Evolutionary conservation across 441 rosid species (phyloP).

Genomic region (Erodium moschatum): DNA sequence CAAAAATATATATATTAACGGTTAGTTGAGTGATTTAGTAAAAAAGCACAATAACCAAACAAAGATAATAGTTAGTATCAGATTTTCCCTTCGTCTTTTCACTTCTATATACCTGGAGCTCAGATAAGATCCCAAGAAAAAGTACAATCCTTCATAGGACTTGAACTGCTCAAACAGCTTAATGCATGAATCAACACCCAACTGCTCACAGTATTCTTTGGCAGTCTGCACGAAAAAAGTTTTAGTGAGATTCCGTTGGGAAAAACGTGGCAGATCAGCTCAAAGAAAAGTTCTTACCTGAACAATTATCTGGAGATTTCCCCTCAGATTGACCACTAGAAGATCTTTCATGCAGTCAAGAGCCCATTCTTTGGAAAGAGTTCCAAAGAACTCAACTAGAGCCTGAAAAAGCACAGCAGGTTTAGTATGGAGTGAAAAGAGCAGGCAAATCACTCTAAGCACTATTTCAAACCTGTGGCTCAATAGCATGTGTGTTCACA

Average conservation of each 20-base stretch:
- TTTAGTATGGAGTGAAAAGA: neutral
- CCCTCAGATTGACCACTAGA: constrained; percentile 19
- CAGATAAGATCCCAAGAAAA: constrained; percentile 90
- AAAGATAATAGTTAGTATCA: neutral
- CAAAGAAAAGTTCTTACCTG: constrained; percentile 19
- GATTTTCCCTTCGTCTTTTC: neutral
- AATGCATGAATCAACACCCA: constrained; percentile 68
- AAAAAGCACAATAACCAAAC: neutral
- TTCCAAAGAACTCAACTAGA: constrained; percentile 25
- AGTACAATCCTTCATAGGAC: constrained; percentile 95
- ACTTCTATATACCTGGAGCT: constrained; percentile 64
- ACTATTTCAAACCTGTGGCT: constrained; percentile 22
- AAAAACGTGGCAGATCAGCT: neutral
- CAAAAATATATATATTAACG: neutral
- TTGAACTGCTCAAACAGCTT: constrained; percentile 84
- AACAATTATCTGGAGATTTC: constrained; percentile 29
- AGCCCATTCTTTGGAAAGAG: constrained; percentile 25
- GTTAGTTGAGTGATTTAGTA: neutral
- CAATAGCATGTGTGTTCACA: constrained; percentile 27
- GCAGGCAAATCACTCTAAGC: neutral
- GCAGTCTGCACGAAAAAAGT: constrained; percentile 47
- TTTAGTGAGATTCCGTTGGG: constrained; percentile 16
- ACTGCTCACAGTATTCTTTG: constrained; percentile 20
- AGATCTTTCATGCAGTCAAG: constrained; percentile 27
- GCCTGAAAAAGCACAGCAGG: constrained; percentile 2